phyloP scores from a whole-genome alignment of 225 moss, liverwort and hornwort species.

The Rhytidiadelphus loreus region DNA sequence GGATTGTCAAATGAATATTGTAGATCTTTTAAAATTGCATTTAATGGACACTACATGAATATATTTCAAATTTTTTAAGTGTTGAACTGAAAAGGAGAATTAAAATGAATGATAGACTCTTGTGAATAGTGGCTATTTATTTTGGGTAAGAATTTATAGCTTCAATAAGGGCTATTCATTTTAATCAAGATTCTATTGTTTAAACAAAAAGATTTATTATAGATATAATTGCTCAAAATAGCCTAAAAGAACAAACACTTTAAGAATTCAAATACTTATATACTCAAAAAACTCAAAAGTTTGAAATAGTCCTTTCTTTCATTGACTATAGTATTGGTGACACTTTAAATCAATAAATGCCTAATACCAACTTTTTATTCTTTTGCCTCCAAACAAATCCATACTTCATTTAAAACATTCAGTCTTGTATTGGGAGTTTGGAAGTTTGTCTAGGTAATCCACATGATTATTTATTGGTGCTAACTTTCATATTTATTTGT shows the following conservation, averaged over 20 bases:
- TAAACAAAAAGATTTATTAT: too few relatives aligned
- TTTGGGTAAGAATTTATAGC: neutral
- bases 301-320: too few relatives aligned
- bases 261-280: too few relatives aligned
- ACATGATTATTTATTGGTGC: accelerated
- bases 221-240: too few relatives aligned
- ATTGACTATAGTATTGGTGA: too few relatives aligned
- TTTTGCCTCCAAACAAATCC: neutral
- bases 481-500: neutral
- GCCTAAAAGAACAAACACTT: too few relatives aligned
- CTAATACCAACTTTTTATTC: too few relatives aligned
- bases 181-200: neutral
- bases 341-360: too few relatives aligned
- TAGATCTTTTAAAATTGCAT: neutral
- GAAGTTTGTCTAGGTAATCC: accelerated
- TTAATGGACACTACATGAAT: neutral
- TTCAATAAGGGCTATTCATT: neutral
- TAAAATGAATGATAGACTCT: neutral
- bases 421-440: too few relatives aligned
- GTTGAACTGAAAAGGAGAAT: neutral
- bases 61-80: neutral
- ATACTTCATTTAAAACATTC: neutral
- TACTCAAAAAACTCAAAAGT: too few relatives aligned
- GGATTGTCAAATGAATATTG: neutral
- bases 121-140: neutral